Evolutionary conservation across 805 yeast species (phyloP).

Genomic region (Kluyveromyces lactis): DNA sequence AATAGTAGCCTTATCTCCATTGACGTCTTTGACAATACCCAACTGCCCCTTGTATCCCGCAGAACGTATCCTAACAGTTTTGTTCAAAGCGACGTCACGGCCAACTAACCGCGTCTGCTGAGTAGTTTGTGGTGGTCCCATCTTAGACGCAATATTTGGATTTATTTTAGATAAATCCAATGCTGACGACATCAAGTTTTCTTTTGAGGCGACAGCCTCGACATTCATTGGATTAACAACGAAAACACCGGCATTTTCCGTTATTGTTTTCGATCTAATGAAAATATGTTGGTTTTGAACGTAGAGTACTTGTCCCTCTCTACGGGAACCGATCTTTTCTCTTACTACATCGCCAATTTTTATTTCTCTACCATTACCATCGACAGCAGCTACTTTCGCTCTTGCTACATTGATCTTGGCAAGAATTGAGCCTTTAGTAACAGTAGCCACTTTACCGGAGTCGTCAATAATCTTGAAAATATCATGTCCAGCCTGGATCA

Average conservation of each 20-base stretch:
- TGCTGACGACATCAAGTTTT: constrained; percentile 40
- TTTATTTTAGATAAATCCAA: constrained; percentile 81
- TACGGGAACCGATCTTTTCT: constrained; percentile 72
- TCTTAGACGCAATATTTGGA: constrained; percentile 44
- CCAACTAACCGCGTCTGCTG: constrained; percentile 52
- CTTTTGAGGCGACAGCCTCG: constrained; percentile 78
- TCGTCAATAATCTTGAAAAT: constrained; percentile 71
- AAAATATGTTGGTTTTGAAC: constrained; percentile 75
- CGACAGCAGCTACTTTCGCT: constrained; percentile 82
- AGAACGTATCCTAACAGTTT: constrained; percentile 82
- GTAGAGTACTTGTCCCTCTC: constrained; percentile 84
- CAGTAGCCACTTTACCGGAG: constrained; percentile 65
- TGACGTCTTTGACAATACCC: constrained; percentile 90
- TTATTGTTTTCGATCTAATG: constrained; percentile 66
- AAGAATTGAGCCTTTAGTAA: constrained; percentile 76
- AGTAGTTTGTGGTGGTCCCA: constrained; percentile 52
- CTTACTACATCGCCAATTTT: constrained; percentile 89
- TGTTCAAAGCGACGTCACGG: constrained; percentile 72
- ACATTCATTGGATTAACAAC: constrained; percentile 70
- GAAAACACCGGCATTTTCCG: constrained; percentile 88
- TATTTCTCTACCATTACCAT: constrained; percentile 74
- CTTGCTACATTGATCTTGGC: constrained; percentile 62
- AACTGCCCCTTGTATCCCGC: constrained; percentile 87
- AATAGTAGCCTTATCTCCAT: constrained; percentile 83
- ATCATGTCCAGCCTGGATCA: constrained; percentile 84